phyloP scores from a whole-genome alignment of 768 basidiomycete genomes.

The Lepiota brunneoincarnata region DNA sequence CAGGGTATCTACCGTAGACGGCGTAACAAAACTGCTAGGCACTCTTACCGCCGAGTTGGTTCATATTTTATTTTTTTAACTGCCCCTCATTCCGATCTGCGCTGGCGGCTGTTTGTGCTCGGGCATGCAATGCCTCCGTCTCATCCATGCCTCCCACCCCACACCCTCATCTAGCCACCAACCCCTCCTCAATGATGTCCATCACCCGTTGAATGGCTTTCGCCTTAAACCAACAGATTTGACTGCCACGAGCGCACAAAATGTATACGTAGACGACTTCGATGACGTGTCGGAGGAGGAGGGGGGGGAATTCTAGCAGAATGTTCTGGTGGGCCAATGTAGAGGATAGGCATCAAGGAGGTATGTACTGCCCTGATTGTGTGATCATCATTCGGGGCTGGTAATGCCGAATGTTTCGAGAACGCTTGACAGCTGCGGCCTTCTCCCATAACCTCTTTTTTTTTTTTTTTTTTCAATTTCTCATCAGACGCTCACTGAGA shows the following conservation, averaged over 20 bases:
- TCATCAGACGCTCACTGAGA: neutral
- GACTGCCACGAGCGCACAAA: constrained; percentile 29
- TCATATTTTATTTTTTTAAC: no score
- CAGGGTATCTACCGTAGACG: no score
- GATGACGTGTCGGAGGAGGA: constrained; percentile 14
- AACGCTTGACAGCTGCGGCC: constrained; percentile 37
- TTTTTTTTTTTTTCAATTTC: no score
- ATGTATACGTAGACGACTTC: constrained; percentile 20
- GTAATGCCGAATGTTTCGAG: constrained; percentile 45
- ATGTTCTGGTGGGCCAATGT: neutral
- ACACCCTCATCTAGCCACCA: constrained; percentile 34
- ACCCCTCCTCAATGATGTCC: constrained; percentile 27
- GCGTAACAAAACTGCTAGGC: no score
- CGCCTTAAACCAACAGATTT: constrained; percentile 23
- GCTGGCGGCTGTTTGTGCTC: constrained; percentile 42
- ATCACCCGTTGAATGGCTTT: constrained; percentile 28
- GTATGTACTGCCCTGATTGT: constrained; percentile 34
- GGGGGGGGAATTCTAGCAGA: no score
- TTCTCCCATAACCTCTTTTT: neutral
- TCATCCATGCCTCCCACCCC: constrained; percentile 37
- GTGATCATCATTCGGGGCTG: constrained; percentile 35
- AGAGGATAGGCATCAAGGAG: constrained; percentile 17
- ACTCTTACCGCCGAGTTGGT: no score
- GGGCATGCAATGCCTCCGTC: constrained; percentile 37
- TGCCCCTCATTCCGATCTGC: constrained; percentile 39